These are phyloP conservation scores for Limnanthes douglasii DNA, from an alignment of 345 rosid species.

Conservation along the genomic window DNA sequence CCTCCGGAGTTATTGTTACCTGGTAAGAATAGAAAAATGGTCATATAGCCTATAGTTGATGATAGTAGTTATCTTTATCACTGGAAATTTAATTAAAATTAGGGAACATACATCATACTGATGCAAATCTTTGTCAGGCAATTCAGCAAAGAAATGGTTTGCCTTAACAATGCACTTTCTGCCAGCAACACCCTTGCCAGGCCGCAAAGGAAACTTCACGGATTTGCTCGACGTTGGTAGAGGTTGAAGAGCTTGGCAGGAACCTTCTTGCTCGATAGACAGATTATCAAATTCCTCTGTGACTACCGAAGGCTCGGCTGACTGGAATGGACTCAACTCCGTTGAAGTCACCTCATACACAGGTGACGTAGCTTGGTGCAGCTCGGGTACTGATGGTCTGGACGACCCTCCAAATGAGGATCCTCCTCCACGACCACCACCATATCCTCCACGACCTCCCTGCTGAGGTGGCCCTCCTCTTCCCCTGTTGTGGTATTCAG, in stretches of 20 bases:
- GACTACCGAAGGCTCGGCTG: constrained; percentile 25
- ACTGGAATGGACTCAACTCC: constrained; percentile 39
- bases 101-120: constrained; percentile 67
- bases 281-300: constrained; percentile 33
- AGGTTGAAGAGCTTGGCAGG: constrained; percentile 49
- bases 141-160: constrained; percentile 85
- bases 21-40: constrained; percentile 8
- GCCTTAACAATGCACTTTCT: constrained; percentile 73
- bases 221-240: constrained; percentile 64
- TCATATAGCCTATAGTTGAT: not conserved
- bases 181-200: constrained; percentile 60
- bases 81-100: not conserved
- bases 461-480: constrained; percentile 57
- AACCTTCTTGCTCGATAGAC: constrained; percentile 32
- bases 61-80: not conserved
- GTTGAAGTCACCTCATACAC: constrained; percentile 28
- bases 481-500: constrained; percentile 66
- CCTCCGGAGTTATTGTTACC: constrained; percentile 80
- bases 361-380: constrained; percentile 88
- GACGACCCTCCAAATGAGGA: constrained; percentile 37
- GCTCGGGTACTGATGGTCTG: constrained; percentile 77
- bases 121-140: constrained; percentile 90
- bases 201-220: constrained; percentile 66
- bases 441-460: constrained; percentile 49
- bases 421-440: constrained; percentile 43